Conservation (phyloP, 495 filamentous ascomycete genomes). For the Aspergillus ostianus region DNA sequence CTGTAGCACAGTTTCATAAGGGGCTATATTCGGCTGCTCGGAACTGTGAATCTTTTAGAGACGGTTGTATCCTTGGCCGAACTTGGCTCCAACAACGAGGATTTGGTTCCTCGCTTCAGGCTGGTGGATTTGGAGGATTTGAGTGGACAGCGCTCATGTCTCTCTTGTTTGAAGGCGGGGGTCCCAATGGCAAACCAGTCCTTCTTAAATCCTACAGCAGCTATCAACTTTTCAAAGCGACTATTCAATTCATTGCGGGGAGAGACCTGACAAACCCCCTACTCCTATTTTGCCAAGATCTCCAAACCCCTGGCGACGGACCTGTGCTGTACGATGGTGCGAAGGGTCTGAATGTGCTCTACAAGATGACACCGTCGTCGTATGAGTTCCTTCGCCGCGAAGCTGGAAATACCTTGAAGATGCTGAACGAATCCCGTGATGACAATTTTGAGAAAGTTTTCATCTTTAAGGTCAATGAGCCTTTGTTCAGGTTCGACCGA, state of each 20-base stretch:
- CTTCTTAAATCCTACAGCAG: constrained; percentile 79
- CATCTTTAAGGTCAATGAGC: constrained; percentile 66
- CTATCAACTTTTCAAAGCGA: constrained; percentile 93
- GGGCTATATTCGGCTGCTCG: constrained; percentile 62
- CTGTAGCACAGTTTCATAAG: constrained; percentile 69
- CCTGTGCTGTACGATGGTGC: constrained; percentile 63
- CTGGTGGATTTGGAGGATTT: constrained; percentile 91
- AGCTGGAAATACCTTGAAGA: constrained; percentile 64
- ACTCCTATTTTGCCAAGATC: constrained; percentile 43
- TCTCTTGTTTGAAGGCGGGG: constrained; percentile 75
- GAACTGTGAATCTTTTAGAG: constrained; percentile 68
- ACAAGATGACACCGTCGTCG: constrained; percentile 88
- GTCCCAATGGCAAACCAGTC: constrained; percentile 63
- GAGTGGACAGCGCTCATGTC: constrained; percentile 81
- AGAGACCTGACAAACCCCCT: constrained; percentile 68
- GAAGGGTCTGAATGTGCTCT: constrained; percentile 76
- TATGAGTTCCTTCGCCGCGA: constrained; percentile 70
- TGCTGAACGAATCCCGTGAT: constrained; percentile 67
- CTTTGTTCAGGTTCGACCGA: constrained; percentile 73
- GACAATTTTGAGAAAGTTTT: constrained; percentile 85
- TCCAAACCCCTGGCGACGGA: constrained; percentile 28
- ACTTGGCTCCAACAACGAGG: constrained; percentile 90
- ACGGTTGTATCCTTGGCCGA: constrained; percentile 81
- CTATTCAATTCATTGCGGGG: constrained; percentile 75
- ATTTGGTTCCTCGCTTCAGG: constrained; percentile 59